A percentile compares a stretch with the other conserved stretches of the same genome.
These are phyloP conservation scores for Macrolepiota dolichaula DNA, from an alignment of 768 basidiomycete species.

Conservation along the genomic window DNA sequence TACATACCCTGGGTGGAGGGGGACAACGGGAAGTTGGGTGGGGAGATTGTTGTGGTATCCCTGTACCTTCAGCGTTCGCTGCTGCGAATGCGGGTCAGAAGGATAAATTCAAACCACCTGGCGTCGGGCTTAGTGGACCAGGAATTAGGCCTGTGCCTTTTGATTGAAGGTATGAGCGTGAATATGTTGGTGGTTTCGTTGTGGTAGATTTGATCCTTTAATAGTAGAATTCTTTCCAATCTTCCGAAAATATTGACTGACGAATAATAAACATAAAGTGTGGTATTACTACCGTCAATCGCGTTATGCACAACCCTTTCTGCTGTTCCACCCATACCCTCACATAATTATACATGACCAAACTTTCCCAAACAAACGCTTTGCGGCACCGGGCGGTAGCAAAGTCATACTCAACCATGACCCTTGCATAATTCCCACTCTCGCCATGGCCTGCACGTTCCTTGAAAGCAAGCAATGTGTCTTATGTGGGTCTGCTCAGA, in stretches of 20 bases:
- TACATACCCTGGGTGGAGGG: conserved; percentile 42
- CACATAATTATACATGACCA: background rate
- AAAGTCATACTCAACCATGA: background rate
- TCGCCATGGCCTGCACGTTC: background rate
- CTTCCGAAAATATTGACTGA: too few relatives aligned
- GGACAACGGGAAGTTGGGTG: conserved; percentile 60
- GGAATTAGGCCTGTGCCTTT: conserved; percentile 79
- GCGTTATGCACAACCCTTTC: too few relatives aligned
- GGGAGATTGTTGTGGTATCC: conserved; percentile 93
- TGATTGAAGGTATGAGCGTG: conserved; percentile 43
- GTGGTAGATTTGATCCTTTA: too few relatives aligned
- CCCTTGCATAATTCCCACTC: background rate
- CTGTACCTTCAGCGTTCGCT: conserved; percentile 78
- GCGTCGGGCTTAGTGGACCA: conserved; percentile 47
- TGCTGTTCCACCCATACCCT: too few relatives aligned
- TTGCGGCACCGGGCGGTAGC: background rate
- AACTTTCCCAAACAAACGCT: background rate
- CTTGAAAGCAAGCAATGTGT: background rate
- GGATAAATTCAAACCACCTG: conserved; percentile 34
- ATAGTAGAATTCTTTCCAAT: too few relatives aligned
- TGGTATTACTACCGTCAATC: too few relatives aligned
- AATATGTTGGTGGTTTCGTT: background rate
- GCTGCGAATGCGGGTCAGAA: conserved; percentile 58
- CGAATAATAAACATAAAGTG: too few relatives aligned
- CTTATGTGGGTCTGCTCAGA: background rate